These are phyloP conservation scores for Fusarium brachygibbosum DNA, from an alignment of 2,329 filamentous ascomycete species.

Conservation along the genomic window DNA sequence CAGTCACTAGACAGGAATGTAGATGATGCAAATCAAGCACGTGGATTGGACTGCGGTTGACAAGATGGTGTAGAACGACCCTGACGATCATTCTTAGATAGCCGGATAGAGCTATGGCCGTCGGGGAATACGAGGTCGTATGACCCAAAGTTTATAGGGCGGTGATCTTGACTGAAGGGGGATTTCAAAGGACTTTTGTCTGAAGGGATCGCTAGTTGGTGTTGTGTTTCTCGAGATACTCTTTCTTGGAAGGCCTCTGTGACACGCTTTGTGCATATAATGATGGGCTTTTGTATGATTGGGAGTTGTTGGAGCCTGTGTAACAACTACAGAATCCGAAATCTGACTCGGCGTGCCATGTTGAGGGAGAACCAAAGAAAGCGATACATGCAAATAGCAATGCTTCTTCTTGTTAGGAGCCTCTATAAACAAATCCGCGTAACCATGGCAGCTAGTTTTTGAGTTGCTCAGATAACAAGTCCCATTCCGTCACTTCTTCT, in stretches of 20 bases:
- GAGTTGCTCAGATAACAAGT: background rate
- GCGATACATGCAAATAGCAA: background rate
- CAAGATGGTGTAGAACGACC: conserved; percentile 11
- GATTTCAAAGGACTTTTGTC: background rate
- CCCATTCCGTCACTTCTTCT: conserved; percentile 23
- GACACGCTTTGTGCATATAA: background rate
- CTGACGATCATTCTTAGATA: conserved; percentile 17
- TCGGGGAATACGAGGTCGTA: conserved; percentile 23
- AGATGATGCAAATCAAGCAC: conserved; percentile 16
- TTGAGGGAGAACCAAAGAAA: background rate
- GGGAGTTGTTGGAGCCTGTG: background rate
- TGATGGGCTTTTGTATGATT: background rate
- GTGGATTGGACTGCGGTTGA: conserved; percentile 22
- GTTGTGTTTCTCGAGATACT: background rate
- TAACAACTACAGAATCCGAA: background rate
- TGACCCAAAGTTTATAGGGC: conserved; percentile 5
- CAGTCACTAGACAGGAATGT: conserved; percentile 8
- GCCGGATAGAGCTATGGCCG: conserved; percentile 18
- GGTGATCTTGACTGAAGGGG: background rate
- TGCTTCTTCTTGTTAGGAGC: background rate
- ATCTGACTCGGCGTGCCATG: background rate
- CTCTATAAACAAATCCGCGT: background rate
- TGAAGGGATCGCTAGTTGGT: background rate
- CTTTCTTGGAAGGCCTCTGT: background rate
- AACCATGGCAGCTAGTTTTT: background rate